phyloP scores from a whole-genome alignment of 176 grass and related monocot species.

The Tuctoria greenei region DNA sequence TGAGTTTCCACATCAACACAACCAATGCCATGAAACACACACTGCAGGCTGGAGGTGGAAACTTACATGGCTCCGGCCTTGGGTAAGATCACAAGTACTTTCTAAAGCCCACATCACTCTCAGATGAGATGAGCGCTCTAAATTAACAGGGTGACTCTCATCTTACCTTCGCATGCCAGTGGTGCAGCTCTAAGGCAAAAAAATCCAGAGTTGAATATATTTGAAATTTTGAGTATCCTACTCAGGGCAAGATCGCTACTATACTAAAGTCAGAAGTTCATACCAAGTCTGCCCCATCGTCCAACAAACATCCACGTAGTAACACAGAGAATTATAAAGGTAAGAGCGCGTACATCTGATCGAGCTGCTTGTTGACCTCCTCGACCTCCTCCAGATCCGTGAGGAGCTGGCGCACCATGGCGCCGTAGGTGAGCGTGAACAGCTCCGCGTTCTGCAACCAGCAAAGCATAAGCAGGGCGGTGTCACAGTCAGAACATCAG shows the following conservation, averaged over 20 bases:
- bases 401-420: constrained; percentile 92
- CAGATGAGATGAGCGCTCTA: not conserved
- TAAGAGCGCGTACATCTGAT: constrained; percentile 72
- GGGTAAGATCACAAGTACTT: not conserved
- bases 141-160: not conserved
- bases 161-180: not conserved
- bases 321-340: too few species aligned
- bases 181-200: not conserved
- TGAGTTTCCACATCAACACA: not conserved
- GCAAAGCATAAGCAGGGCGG: not conserved
- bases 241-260: not conserved
- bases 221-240: not conserved
- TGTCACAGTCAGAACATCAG: constrained; percentile 16
- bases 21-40: not conserved
- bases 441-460: constrained; percentile 81
- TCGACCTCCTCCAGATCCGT: constrained; percentile 99
- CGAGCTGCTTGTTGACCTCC: constrained; percentile 99
- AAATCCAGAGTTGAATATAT: not conserved
- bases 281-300: not conserved
- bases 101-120: not conserved
- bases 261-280: not conserved
- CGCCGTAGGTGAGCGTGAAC: constrained; percentile 96
- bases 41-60: not conserved
- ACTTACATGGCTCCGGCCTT: not conserved
- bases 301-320: not conserved